Evolutionary conservation across 352 stramenopile genomes (phyloP), one percentile per base, ranked within the genome.

Genomic region (Globisporangium polare): DNA sequence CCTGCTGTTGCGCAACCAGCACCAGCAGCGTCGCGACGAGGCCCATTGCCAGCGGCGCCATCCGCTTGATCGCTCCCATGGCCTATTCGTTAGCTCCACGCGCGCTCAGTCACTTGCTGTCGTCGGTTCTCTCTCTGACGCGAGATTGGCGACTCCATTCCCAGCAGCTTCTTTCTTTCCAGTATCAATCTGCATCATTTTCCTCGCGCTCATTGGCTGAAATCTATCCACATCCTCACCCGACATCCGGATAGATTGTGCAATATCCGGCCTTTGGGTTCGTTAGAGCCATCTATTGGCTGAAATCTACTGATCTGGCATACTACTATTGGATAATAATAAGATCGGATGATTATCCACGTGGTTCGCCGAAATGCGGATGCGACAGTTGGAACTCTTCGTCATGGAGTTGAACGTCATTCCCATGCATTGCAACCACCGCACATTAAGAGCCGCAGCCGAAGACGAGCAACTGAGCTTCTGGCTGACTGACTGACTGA

Each of bases 341-440:
- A n/a, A n/a, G n/a, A n/a, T n/a, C n/a, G n/a, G n/a, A n/a, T n/a
- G n/a, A n/a, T n/a, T n/a, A n/a, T n/a, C n/a, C n/a, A n/a, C n/a
- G n/a, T n/a, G n/a, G n/a, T n/a, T n/a, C n/a, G 43, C 52, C 60
- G 62, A 71, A 82, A 77, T 33, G 29, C 26, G 31, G 55, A 71
- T 73, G 57, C 27, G 71, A 72, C 72, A 78, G 66, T 78, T 75
- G 58, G 68, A 53, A 13, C 13, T 24, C 15, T 24, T 53, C 9
- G 20, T 41, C 27, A 8, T 10, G 10, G 8, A n/a, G 18, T 55
- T 55, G 49, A 39, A 24, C 47, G 26, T n/a, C n/a, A 31, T 15
- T 9, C 0, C 39, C 39, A 10, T 20, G 29, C 47, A 17, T n/a
- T 12, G n/a, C 39, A 1, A 20, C 17, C 39, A 10, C 3, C 15